phyloP scores from a whole-genome alignment of 2,329 filamentous ascomycete species.

The Fonsecaea erecta region DNA sequence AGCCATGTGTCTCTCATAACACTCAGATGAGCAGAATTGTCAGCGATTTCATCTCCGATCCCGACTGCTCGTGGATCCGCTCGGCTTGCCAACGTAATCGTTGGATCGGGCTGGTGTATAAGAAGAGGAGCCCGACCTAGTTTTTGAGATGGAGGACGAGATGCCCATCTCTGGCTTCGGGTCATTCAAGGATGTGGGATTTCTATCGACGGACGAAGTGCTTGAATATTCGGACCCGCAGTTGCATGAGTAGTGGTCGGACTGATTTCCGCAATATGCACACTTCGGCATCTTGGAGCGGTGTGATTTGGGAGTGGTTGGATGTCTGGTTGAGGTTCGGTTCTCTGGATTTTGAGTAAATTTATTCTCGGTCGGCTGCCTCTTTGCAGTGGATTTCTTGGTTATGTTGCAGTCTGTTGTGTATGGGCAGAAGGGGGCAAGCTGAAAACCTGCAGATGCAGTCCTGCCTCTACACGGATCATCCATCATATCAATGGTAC shows the following conservation, averaged over 20 bases:
- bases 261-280: slow-evolving; percentile 11
- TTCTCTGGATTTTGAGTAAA: not conserved
- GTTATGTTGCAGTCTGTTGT: not conserved
- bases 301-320: not conserved
- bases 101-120: slow-evolving; percentile 2
- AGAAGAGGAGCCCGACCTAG: not conserved
- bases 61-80: not conserved
- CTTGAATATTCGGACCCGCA: slow-evolving; percentile 12
- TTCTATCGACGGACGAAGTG: slow-evolving; percentile 10
- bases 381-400: not conserved
- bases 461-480: slow-evolving; percentile 1
- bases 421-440: not conserved
- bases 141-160: not conserved
- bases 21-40: not conserved
- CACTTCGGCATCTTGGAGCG: slow-evolving; percentile 13
- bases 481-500: slow-evolving; percentile 7
- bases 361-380: not conserved
- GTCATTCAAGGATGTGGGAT: slow-evolving; percentile 10
- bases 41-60: not conserved
- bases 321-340: not conserved
- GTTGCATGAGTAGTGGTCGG: slow-evolving; percentile 7
- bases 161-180: slow-evolving; percentile 15
- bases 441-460: not conserved
- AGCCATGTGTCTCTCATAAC: too few relatives aligned
- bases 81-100: slow-evolving; percentile 7